A percentile compares a stretch with the other conserved stretches of the same genome.
phyloP scores from a whole-genome alignment of 768 basidiomycete genomes.

The Dentipellis sp. region DNA sequence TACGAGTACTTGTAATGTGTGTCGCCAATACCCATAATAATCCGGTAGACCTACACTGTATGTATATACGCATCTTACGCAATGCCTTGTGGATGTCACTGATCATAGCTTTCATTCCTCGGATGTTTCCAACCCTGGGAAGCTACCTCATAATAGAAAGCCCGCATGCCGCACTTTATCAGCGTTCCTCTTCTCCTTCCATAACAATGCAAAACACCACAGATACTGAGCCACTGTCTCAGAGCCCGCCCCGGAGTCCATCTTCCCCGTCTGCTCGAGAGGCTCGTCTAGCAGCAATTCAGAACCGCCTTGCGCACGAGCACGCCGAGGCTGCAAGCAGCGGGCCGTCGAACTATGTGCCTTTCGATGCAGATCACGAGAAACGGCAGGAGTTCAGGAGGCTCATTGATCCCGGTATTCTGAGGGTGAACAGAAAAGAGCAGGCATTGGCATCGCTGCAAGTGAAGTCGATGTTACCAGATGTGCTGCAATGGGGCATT shows the following conservation, averaged over 20 bases:
- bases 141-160: too few relatives aligned
- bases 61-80: too few relatives aligned
- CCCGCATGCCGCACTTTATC: too few relatives aligned
- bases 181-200: too few relatives aligned
- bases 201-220: too few relatives aligned
- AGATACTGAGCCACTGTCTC: too few relatives aligned
- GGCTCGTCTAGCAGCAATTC: neutral
- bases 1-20: too few relatives aligned
- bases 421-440: conserved; percentile 57
- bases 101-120: too few relatives aligned
- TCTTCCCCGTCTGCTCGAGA: neutral
- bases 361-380: conserved; percentile 44
- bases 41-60: too few relatives aligned
- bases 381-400: conserved; percentile 65
- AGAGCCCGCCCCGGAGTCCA: neutral
- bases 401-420: conserved; percentile 71
- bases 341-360: conserved; percentile 4
- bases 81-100: too few relatives aligned
- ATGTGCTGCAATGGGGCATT: neutral
- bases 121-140: too few relatives aligned
- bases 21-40: too few relatives aligned
- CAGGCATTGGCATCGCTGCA: conserved; percentile 54
- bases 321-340: neutral
- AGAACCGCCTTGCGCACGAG: neutral
- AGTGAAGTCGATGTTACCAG: conserved; percentile 28